Evolutionary conservation across 2,329 filamentous ascomycete genomes (phyloP), one percentile per base, ranked within the genome.

Genomic region (Arthrobotrys pseudoclavata): DNA sequence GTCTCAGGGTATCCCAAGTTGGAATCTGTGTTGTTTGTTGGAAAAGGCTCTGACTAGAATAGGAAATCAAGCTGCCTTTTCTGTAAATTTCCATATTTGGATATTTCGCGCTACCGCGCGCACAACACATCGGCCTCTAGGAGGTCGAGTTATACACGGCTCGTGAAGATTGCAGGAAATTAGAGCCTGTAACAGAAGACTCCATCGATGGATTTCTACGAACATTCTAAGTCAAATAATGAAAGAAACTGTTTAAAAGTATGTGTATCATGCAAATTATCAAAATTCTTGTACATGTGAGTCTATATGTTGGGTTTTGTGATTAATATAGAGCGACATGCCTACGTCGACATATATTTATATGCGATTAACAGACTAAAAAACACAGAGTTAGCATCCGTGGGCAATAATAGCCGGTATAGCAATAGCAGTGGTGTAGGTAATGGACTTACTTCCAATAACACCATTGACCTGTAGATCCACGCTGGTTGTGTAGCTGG

Each of bases 401-500:
- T 52, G 10, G 15, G 10, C 9, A 53, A 18, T 10, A 1, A 31
- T 20, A 20, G 7, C 15, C 10, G 1, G 6, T 45, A 20, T 1
- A 7, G 6, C 7, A 2, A 20, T 20, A 9, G n/a, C 20, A 20
- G 18, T 20, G 15, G 4, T 20, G 15, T 20, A 18, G 15, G 42
- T 6, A 9, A 45, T 4, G 1, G n/a, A 80, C 80, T 80, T 76
- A 81, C 80, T 81, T 67, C 83, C 83, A 48, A 84, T 83, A 77
- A 84, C 82, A 6, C 84, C 83, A 50, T 83, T 83, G 48, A 85
- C 82, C 0, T 85, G 86, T 34, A 87, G 86, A 76, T 87, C 86
- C 55, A 87, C 86, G 53, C 84, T 84, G 0, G 86, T 87, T 3
- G 86, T 87, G 79, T 87, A 87, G 42, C 83, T 85, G n/a, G 86